phyloP scores from a whole-genome alignment of 257 asterid genomes.

The Ocimum tenuiflorum region DNA sequence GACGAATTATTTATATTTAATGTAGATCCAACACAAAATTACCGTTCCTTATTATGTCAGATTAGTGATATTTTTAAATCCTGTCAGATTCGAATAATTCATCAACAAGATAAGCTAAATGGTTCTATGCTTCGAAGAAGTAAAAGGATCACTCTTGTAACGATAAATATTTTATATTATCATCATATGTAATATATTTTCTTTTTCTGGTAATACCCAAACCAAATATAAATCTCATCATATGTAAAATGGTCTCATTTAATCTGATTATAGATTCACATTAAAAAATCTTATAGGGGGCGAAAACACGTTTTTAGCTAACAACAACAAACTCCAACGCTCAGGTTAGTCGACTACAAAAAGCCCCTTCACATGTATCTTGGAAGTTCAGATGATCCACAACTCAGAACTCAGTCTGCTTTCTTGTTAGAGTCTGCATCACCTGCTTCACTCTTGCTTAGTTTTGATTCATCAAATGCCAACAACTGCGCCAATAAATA shows the following conservation, averaged over 20 bases:
- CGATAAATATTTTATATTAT: too few species aligned
- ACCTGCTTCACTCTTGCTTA: conserved; percentile 30
- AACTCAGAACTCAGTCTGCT: conserved; percentile 34
- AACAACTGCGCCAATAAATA: conserved; percentile 41
- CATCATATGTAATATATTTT: background rate
- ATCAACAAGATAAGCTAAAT: too few species aligned
- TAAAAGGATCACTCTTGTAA: too few species aligned
- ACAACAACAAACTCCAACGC: conserved; percentile 15
- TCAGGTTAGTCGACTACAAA: conserved; percentile 17
- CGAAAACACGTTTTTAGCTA: background rate
- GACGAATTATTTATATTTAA: too few species aligned
- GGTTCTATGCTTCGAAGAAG: too few species aligned
- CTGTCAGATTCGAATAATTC: too few species aligned
- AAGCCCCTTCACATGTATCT: background rate
- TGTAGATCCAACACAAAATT: too few species aligned
- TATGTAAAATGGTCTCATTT: conserved; percentile 6
- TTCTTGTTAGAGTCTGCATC: conserved; percentile 41
- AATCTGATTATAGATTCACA: conserved; percentile 11
- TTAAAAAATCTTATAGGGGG: conserved; percentile 13
- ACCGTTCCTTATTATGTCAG: too few species aligned
- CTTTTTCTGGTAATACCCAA: too few species aligned
- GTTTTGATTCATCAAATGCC: conserved; percentile 75
- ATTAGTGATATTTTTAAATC: too few species aligned
- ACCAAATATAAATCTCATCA: background rate
- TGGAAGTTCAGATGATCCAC: background rate